phyloP scores from a whole-genome alignment of 2,329 filamentous ascomycete genomes.

The Penicillium hesseltinei region DNA sequence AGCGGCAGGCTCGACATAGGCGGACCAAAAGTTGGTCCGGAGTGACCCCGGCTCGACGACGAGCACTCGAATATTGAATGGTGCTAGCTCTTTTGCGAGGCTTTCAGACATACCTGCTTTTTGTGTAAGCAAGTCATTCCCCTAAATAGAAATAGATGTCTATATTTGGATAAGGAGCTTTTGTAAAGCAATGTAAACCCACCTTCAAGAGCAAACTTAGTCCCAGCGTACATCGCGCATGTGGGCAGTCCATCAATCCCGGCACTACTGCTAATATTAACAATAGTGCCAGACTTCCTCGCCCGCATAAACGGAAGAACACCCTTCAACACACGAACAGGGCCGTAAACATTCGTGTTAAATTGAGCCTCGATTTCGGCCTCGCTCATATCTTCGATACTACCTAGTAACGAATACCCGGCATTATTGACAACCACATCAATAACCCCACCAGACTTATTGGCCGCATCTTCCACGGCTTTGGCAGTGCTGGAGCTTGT shows the following conservation, averaged over 20 bases:
- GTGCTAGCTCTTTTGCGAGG: background rate
- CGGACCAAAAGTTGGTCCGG: no score
- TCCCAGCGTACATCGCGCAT: background rate
- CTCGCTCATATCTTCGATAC: background rate
- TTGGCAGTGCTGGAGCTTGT: background rate
- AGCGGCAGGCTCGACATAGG: no score
- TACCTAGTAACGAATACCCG: background rate
- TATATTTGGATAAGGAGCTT: background rate
- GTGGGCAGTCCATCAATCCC: background rate
- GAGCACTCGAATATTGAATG: background rate
- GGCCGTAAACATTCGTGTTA: background rate
- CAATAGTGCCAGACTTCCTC: background rate
- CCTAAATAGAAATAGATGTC: background rate
- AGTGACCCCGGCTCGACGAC: no score
- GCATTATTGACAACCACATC: background rate
- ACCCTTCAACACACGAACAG: background rate
- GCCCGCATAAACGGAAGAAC: background rate
- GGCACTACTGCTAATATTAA: background rate
- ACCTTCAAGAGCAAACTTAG: background rate
- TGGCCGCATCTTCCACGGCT: background rate
- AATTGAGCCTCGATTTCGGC: background rate
- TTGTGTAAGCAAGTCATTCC: background rate
- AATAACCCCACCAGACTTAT: background rate
- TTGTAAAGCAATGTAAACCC: background rate
- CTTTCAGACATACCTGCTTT: background rate